phyloP scores from a whole-genome alignment of 1,284 basidiomycete genomes.

The Naganishia albida region DNA sequence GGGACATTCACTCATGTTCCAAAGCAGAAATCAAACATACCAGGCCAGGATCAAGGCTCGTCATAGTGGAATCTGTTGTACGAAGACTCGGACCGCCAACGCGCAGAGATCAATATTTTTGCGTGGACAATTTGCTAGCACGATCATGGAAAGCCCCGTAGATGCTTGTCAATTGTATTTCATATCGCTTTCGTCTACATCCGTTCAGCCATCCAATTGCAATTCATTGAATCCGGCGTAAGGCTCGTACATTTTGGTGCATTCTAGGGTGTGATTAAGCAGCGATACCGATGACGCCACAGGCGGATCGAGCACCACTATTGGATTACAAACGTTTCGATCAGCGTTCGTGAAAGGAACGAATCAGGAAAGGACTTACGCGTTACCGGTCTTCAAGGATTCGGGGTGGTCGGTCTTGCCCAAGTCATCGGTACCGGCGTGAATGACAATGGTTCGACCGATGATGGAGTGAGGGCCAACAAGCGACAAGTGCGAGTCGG shows the following conservation, averaged over 20 bases:
- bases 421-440: conserved; percentile 72
- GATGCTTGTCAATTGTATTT: too few relatives aligned
- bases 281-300: conserved; percentile 68
- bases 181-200: too few relatives aligned
- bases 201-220: too few relatives aligned
- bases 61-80: background rate
- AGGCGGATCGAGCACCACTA: conserved; percentile 65
- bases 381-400: conserved; percentile 71
- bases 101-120: background rate
- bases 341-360: background rate
- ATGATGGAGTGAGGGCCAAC: conserved; percentile 70
- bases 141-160: too few relatives aligned
- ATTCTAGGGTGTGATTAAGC: conserved; percentile 15
- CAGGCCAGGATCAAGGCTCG: conserved; percentile 41
- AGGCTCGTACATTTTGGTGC: conserved; percentile 8
- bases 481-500: conserved; percentile 65
- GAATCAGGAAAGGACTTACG: conserved; percentile 41
- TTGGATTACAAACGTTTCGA: background rate
- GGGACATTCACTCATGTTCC: conserved; percentile 68
- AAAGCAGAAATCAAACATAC: conserved; percentile 47
- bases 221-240: background rate
- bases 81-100: background rate
- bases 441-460: conserved; percentile 66
- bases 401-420: conserved; percentile 68
- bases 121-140: background rate